Conservation (phyloP, 2,329 filamentous ascomycete species). For the Calonectria henricotiae region DNA sequence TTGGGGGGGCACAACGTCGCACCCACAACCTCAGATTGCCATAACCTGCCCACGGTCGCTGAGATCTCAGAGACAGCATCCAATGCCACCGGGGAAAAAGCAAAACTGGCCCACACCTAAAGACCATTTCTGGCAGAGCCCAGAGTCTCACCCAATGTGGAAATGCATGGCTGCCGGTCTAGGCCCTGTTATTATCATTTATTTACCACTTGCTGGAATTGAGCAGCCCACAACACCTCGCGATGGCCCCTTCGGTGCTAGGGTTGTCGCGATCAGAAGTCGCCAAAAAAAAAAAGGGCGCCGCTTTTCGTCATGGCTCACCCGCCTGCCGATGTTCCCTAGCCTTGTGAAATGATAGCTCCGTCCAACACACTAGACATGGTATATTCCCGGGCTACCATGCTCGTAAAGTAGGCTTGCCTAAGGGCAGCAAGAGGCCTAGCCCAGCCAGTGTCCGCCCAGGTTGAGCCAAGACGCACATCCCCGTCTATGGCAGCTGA, state of each 20-base stretch:
- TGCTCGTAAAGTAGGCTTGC: background rate
- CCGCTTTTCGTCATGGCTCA: conserved; percentile 22
- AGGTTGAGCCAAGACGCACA: background rate
- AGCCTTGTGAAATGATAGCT: conserved; percentile 15
- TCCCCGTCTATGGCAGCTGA: conserved; percentile 1
- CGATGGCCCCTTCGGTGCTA: conserved; percentile 14
- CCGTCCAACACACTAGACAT: conserved; percentile 6
- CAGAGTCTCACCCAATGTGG: conserved; percentile 19
- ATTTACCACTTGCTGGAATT: conserved; percentile 10
- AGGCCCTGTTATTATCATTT: background rate
- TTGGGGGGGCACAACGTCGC: conserved; percentile 17
- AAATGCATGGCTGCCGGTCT: background rate
- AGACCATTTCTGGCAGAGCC: conserved; percentile 7
- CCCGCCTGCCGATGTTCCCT: background rate
- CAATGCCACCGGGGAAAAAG: conserved; percentile 20
- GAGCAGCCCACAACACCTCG: background rate
- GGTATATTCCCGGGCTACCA: background rate
- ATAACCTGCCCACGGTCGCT: conserved; percentile 6
- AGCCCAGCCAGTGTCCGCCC: conserved; percentile 5
- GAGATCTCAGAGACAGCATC: background rate
- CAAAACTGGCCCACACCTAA: conserved; percentile 29
- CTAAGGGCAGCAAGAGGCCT: conserved; percentile 19
- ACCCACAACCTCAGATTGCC: background rate
- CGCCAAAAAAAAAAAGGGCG: background rate
- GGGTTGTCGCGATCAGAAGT: conserved; percentile 17